Evolutionary conservation across 129 eudicot species (phyloP), one percentile per base, ranked within the genome.

Genomic region (Saussurea involucrata): DNA sequence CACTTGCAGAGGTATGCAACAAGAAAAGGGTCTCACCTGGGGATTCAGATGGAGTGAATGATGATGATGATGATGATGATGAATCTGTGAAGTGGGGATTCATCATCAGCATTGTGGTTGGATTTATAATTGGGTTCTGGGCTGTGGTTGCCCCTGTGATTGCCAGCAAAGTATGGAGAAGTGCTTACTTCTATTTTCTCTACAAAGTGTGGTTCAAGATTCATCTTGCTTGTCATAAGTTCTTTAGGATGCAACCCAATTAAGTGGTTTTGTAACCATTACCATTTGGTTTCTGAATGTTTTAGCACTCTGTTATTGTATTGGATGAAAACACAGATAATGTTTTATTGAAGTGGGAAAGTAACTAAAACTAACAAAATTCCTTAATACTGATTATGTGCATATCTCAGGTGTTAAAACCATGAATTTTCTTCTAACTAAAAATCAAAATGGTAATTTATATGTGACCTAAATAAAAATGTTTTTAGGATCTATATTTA

Each of bases 121-220:
- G 87, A 4, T 83, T 78, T 68, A 29, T 49, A 36, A 15, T 83
- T 32, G 84, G 77, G 4, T 83, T 83, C n/a, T 78, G 87, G 83
- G 74, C 1, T 22, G 69, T 68, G 58, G 60, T 68, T 77, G 75
- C 29, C 68, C 81, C 81, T 55, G 24, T 77, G 37, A 33, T 77
- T 33, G 81, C 24, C 4, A 68, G 42, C 75, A 33, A 57, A 57
- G 75, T 68, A 46, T 77, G 75, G 81, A 77, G 81, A 77, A 69
- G 58, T 34, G 22, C 68, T 68, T 77, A 68, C 75, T 77, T 68
- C 18, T 0, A 34, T 55, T 77, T 53, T 57, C 69, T 77, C 20
- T 12, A 68, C 46, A 17, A 10, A 17, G 8, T 24, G 69, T 77
- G 81, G 81, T 36, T 55, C 3, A 77, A 77, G 69, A 77, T 68